Base-by-base conservation (phyloP, 1,139 yeast species). In the Debaryomyces sp. region DNA sequence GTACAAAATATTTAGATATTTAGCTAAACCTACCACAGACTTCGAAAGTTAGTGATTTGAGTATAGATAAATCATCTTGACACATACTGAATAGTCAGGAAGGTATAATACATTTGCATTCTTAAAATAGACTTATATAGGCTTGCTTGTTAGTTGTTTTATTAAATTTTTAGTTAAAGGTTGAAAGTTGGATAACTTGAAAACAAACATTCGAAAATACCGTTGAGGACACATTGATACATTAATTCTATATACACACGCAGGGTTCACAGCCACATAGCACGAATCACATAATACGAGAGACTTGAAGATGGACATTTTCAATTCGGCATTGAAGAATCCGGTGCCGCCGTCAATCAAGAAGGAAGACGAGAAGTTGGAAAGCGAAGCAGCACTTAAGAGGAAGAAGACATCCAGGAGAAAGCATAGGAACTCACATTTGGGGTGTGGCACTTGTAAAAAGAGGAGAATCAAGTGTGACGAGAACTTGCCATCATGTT, bases 391-490 rank as follows among this genome's bases (percentile, higher is more conserved):
- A 6, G 41, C 43, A 10, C 39, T 37, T 15, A 58, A 53, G 55
- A 68, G 60, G 56, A 75, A 68, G 67, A 76, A 78, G 55, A 78
- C 77, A 55, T 75, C 81, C 22, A 70, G 89, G 57, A 66, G 87
- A 54, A 79, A 82, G 51, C 89, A 84, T 63, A 72, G 85, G 51
- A 84, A 84, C 64, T 81, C 86, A 15, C 87, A 83, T 59, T 71
- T 67, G 48, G 85, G 86, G 29, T 84, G 89, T 66, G 82, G 84
- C 5, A 83, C 86, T 35, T 84, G 89, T 66, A 83, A 84, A 57
- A 77, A 81, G 55, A 75, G 89, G 52, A 69, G 89, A 51, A 82
- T 84, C 60, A 84, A 84, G 60, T 84, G 89, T 65, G 88, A 84
- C 63, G 89, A 84, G 60, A 75, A 77, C 48, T 68, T 83, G 29